Base-by-base conservation (phyloP, 2,329 filamentous ascomycete species). In the Cercospora sp. region DNA sequence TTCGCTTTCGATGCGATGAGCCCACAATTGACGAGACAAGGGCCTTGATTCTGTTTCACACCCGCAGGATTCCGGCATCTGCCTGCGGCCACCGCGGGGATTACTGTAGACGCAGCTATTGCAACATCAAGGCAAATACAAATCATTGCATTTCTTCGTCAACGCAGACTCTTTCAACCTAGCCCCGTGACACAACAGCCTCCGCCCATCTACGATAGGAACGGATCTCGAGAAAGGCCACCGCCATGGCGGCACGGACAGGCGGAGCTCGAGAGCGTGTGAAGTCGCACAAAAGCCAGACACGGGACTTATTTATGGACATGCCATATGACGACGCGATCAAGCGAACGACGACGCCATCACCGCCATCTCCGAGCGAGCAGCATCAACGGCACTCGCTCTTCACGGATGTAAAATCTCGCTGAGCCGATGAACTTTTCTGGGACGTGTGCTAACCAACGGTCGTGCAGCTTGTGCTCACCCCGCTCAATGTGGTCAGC, bases 401-500 rank as follows among this genome's bases (percentile, higher is more conserved):
- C 42, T 64, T 76, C 39, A 72, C 69, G 66, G 70, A 76, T 66
- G 74, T 74, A 70, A 45, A 28, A 16, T 10, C 45, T 36, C 63
- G 48, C 30, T 64, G 61, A 60, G 63, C 33, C 16, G 58, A n/a
- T 48, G 18, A 53, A 36, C 48, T 51, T 31, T 45, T 48, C 12
- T 23, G 26, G 18, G 53, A 59, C 55, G 28, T 51, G 45, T 31
- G 33, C 39, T 51, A 26, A 55, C 53, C 30, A 51, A 57, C 69
- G 60, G 23, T 33, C 31, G 30, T 58, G 20, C 61, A 79, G 76
- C 69, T 79, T 58, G 69, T 91, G 72, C 82, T 90, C 79, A 89
- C 88, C 0, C 89, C 90, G 7, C 72, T 91, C 69, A 83, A 87
- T 70, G 86, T 91, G 76, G 81, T 87, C 61, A 85, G 87, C 23